Conservation (phyloP, 2,329 filamentous ascomycete genomes). For the Zopfia rhizophila region DNA sequence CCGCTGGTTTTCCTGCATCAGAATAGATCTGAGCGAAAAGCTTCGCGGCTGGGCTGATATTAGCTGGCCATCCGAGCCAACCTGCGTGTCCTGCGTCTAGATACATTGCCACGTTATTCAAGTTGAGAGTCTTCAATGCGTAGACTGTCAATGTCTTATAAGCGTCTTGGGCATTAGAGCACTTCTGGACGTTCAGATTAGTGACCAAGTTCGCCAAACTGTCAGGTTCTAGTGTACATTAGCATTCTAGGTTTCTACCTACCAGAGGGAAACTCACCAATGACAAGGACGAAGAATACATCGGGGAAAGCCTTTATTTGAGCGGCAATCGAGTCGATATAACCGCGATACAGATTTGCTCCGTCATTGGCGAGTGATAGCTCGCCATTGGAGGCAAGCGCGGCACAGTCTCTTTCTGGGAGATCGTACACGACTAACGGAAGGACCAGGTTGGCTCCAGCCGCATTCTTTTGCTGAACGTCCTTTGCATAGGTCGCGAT, state of each 20-base stretch:
- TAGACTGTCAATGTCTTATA: slow-evolving; percentile 68
- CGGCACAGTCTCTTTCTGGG: slow-evolving; percentile 72
- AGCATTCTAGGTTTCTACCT: too few relatives aligned
- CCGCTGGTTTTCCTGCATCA: slow-evolving; percentile 57
- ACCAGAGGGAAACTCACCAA: slow-evolving; percentile 49
- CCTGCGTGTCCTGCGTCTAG: slow-evolving; percentile 72
- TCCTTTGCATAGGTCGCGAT: slow-evolving; percentile 61
- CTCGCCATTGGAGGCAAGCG: slow-evolving; percentile 72
- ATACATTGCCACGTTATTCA: slow-evolving; percentile 72
- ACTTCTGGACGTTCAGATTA: slow-evolving; percentile 66
- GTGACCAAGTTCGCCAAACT: slow-evolving; percentile 71
- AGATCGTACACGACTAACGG: slow-evolving; percentile 72
- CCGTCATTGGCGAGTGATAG: slow-evolving; percentile 65
- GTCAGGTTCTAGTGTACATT: slow-evolving; percentile 66
- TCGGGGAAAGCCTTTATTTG: slow-evolving; percentile 66
- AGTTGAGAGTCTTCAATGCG: slow-evolving; percentile 66
- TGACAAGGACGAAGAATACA: slow-evolving; percentile 60
- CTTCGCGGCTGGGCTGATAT: slow-evolving; percentile 63
- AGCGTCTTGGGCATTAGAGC: slow-evolving; percentile 63
- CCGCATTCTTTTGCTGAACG: slow-evolving; percentile 59
- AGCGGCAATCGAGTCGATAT: slow-evolving; percentile 65
- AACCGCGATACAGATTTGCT: slow-evolving; percentile 62
- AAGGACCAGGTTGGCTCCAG: slow-evolving; percentile 60
- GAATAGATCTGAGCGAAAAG: slow-evolving; percentile 61
- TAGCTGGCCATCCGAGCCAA: slow-evolving; percentile 72